A percentile compares a stretch with the other conserved stretches of the same genome.
Evolutionary conservation across 192 early-diverging fungal species (phyloP).

Genomic region (Fimicolochytrium jonesii): DNA sequence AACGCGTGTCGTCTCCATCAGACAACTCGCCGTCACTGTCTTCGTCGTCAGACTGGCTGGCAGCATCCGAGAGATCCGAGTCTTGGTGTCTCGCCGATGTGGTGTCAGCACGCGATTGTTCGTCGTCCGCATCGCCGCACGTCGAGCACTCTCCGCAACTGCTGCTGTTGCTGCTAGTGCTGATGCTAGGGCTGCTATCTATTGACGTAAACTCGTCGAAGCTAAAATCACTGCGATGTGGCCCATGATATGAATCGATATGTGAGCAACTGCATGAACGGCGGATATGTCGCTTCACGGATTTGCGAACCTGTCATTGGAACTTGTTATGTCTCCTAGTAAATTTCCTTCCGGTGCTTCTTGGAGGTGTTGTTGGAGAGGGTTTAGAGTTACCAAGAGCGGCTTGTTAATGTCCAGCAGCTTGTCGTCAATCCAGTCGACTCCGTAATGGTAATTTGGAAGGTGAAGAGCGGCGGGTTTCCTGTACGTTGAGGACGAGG

Average conservation of each 20-base stretch:
- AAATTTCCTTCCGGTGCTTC: slow-evolving; percentile 6
- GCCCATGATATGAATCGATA: no score
- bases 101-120: background rate
- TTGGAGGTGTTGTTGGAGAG: slow-evolving; percentile 9
- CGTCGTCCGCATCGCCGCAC: background rate
- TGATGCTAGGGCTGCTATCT: no score
- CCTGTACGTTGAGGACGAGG: no score
- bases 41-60: background rate
- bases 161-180: background rate
- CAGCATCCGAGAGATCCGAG: background rate
- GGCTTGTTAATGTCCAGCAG: no score
- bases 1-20: background rate
- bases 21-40: background rate
- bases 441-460: no score
- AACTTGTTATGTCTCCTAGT: background rate
- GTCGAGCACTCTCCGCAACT: background rate
- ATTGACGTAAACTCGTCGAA: no score
- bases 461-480: no score
- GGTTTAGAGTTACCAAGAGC: no score
- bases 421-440: no score
- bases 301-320: background rate
- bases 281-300: background rate
- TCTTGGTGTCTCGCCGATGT: background rate
- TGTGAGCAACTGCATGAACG: background rate
- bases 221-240: no score